Percentiles rank a stretch among this genome's conserved stretches.
phyloP scores from a whole-genome alignment of 2,329 filamentous ascomycete species.

The Arthrinium phaeospermum region DNA sequence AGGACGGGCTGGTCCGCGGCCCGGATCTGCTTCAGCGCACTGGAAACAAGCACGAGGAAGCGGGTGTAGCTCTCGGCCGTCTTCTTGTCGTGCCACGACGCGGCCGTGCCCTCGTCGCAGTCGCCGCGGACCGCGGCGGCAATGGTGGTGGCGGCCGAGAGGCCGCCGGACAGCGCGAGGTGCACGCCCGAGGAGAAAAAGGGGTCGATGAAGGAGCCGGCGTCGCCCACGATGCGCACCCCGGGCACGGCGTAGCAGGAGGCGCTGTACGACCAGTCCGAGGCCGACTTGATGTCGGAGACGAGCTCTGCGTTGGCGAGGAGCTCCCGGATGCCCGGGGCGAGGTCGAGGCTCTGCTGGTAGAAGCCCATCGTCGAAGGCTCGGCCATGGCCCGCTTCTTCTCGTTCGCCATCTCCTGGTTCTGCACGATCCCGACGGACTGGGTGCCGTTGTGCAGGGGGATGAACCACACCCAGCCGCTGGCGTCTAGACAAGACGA shows the following conservation, averaged over 20 bases:
- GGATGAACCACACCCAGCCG: slow-evolving; percentile 58
- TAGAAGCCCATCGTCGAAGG: slow-evolving; percentile 41
- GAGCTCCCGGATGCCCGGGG: slow-evolving; percentile 39
- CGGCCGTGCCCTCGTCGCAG: slow-evolving; percentile 42
- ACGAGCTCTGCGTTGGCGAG: slow-evolving; percentile 36
- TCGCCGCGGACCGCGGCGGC: slow-evolving; percentile 45
- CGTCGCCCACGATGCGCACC: slow-evolving; percentile 51
- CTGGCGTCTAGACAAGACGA: slow-evolving; percentile 52
- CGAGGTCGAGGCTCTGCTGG: slow-evolving; percentile 39
- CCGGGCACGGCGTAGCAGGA: slow-evolving; percentile 46
- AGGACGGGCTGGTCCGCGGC: slow-evolving; percentile 45
- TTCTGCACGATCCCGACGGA: slow-evolving; percentile 51
- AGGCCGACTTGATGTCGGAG: slow-evolving; percentile 45
- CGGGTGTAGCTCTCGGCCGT: slow-evolving; percentile 51
- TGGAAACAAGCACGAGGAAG: slow-evolving; percentile 50
- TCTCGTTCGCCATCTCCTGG: slow-evolving; percentile 42
- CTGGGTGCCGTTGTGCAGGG: slow-evolving; percentile 51
- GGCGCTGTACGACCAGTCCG: slow-evolving; percentile 51
- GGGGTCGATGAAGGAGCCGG: slow-evolving; percentile 56
- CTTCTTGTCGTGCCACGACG: slow-evolving; percentile 51
- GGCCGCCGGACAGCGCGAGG: slow-evolving; percentile 47
- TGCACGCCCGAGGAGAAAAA: slow-evolving; percentile 56
- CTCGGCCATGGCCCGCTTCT: slow-evolving; percentile 39
- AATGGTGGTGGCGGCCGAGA: slow-evolving; percentile 53
- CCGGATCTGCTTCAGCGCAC: slow-evolving; percentile 47